Evolutionary conservation across 345 rosid genomes (phyloP).

Genomic region (Zanthoxylum bungeanum): DNA sequence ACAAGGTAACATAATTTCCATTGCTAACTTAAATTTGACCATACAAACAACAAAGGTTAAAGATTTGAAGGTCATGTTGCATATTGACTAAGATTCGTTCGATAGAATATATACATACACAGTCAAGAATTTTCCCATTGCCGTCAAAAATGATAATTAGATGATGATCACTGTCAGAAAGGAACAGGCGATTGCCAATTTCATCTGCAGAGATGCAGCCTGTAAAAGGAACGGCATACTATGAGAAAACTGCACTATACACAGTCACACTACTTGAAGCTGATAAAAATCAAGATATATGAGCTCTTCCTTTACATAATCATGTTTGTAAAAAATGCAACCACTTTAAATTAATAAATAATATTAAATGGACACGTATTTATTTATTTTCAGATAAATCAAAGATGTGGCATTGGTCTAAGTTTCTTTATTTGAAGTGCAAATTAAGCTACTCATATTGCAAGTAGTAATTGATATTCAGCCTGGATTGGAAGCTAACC

Average conservation of each 20-base stretch:
- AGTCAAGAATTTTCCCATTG: conserved; percentile 69
- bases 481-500: not conserved
- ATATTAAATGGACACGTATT: not conserved
- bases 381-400: not conserved
- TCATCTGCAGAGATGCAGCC: conserved; percentile 82
- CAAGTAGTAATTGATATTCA: not conserved
- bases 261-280: conserved; percentile 1
- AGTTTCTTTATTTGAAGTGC: not conserved
- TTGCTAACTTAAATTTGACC: not conserved
- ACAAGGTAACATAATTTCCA: not conserved
- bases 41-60: not conserved
- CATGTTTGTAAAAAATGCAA: not conserved
- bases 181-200: conserved; percentile 55
- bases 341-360: not conserved
- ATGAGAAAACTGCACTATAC: conserved; percentile 11
- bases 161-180: conserved; percentile 96
- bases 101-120: conserved; percentile 46
- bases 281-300: not conserved
- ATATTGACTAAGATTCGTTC: not conserved
- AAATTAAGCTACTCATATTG: not conserved
- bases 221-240: conserved; percentile 24
- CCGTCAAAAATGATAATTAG: conserved; percentile 60
- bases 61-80: not conserved
- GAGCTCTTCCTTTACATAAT: not conserved
- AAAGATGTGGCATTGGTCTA: not conserved